Base-by-base conservation (phyloP, 2,329 filamentous ascomycete species). In the Fusarium irregulare region DNA sequence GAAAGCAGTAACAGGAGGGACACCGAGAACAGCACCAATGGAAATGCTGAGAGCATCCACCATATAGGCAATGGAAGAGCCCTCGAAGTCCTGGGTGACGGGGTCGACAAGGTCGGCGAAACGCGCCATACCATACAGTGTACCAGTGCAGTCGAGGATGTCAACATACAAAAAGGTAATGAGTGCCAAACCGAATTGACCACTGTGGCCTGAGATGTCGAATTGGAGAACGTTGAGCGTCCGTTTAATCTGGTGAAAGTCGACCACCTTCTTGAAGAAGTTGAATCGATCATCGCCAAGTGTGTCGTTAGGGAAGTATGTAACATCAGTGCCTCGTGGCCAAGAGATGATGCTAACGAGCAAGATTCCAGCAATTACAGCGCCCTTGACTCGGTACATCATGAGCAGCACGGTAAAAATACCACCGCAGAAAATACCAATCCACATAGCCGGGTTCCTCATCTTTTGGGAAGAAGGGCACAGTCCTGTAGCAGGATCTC, bases 161-260 rank as follows among this genome's bases (percentile, higher is more conserved):
- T 97, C 93, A 70, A 97, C 93, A 75, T 97, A 97, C 23, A 97
- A 85, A 82, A 97, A 97, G 4, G 93, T 97, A 78, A 97, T 90
- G 69, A 97, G 89, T 1, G 93, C 93, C 51, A 96, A 85, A 28
- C 91, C 92, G 75, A 97, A 97, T 76, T 96, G 90, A 6, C 88
- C 88, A 13, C 91, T 89, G 60, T 93, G 89, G 7, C 84, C 84
- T 10, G 85, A 81, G 25, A 97, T 83, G 72, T 92, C 83, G 91
- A 92, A 97, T 60, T 93, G 83, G 76, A 93, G 92, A 2, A 90
- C 93, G 34, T 85, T 86, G 16, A 97, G 85, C 7, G 88, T 90
- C 50, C 87, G 86, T 66, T 85, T 77, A 76, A 97, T 97, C 8
- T 89, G 87, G 76, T 95, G 93, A 83, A 97, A 96, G 25, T 90